Evolutionary conservation across 1,284 basidiomycete species (phyloP).

Genomic region (Apiotrichum akiyoshidainum): DNA sequence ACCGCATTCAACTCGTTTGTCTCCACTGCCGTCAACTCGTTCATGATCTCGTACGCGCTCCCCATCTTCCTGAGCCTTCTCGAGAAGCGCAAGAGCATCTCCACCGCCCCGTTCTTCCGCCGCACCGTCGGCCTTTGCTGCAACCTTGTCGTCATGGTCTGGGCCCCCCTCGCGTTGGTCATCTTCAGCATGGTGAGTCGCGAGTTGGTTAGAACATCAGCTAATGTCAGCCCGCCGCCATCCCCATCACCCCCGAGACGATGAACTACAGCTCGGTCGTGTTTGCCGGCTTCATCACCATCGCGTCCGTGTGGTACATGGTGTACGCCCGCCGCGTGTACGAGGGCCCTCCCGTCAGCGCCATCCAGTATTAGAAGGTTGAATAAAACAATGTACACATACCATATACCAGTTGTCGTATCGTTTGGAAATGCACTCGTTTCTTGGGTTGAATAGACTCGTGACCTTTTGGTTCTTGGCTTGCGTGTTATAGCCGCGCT

Average conservation of each 20-base stretch:
- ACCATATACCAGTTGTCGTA: not conserved
- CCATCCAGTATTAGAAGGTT: not conserved
- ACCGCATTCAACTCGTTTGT: slow-evolving; percentile 25
- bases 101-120: slow-evolving; percentile 9
- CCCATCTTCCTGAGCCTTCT: slow-evolving; percentile 17
- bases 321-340: slow-evolving; percentile 41
- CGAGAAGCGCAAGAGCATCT: slow-evolving; percentile 9
- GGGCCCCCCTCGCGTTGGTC: slow-evolving; percentile 16
- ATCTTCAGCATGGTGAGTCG: slow-evolving; percentile 17
- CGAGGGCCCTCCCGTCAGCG: slow-evolving; percentile 26
- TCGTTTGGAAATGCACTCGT: not conserved
- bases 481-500: too few relatives aligned
- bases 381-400: not conserved
- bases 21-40: slow-evolving; percentile 18
- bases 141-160: slow-evolving; percentile 18
- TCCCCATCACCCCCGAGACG: slow-evolving; percentile 44
- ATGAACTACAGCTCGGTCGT: slow-evolving; percentile 53
- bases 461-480: too few relatives aligned
- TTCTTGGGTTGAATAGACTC: not conserved
- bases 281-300: slow-evolving; percentile 45
- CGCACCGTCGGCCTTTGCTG: slow-evolving; percentile 8
- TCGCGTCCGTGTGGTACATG: slow-evolving; percentile 48
- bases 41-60: slow-evolving; percentile 16
- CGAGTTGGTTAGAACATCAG: not conserved
- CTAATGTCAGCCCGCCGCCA: slow-evolving; percentile 37